Evolutionary conservation across 495 filamentous ascomycete genomes (phyloP).

Genomic region (Penicillium coffeae): DNA sequence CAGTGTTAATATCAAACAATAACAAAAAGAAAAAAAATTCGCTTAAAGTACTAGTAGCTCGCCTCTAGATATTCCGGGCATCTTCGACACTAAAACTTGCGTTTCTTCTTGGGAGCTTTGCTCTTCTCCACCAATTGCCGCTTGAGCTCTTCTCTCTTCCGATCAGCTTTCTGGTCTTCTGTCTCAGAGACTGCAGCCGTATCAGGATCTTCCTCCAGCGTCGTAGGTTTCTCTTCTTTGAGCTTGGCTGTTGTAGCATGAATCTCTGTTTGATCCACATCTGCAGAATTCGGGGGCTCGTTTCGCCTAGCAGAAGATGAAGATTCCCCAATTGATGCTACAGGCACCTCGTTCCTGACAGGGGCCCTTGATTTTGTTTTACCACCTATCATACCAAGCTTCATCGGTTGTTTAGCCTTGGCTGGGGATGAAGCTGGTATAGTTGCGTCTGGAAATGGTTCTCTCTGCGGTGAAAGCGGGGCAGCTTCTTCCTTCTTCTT

Average conservation of each 20-base stretch:
- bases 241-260: not conserved
- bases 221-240: not conserved
- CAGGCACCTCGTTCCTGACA: not conserved
- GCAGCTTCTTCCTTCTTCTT: conserved; percentile 20
- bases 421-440: not conserved
- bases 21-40: not conserved
- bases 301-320: not conserved
- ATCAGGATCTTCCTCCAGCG: not conserved
- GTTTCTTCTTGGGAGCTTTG: conserved; percentile 65
- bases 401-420: conserved; percentile 25
- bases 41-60: no score
- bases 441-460: not conserved
- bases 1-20: not conserved
- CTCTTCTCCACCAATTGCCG: conserved; percentile 60
- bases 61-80: not conserved
- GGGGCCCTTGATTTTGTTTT: conserved; percentile 11
- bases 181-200: conserved; percentile 21
- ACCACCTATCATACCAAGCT: conserved; percentile 38
- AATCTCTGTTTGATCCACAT: not conserved
- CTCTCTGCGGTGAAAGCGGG: conserved; percentile 4
- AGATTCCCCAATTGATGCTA: no score
- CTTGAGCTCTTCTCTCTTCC: conserved; percentile 61
- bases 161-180: conserved; percentile 55
- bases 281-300: not conserved
- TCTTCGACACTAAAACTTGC: conserved; percentile 47